A percentile compares a stretch with the other conserved stretches of the same genome.
phyloP scores from a whole-genome alignment of 1,284 basidiomycete genomes.

The Chalciporus sp. region DNA sequence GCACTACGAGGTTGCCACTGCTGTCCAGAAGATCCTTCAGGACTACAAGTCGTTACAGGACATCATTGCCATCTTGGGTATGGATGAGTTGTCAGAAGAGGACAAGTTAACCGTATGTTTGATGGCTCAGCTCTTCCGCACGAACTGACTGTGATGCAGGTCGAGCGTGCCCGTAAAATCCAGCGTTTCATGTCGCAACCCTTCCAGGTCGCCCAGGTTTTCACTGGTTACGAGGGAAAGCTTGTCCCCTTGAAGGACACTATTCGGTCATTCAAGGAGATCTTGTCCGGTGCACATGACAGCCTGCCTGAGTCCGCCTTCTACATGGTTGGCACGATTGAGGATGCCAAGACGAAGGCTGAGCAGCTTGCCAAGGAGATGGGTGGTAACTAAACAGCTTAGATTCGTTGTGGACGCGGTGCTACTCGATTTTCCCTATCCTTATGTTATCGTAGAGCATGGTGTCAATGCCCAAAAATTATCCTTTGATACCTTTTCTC shows the following conservation, averaged over 20 bases:
- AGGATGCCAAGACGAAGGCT: slow-evolving; percentile 95
- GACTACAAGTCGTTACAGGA: slow-evolving; percentile 99
- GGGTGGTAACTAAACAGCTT: slow-evolving; percentile 51
- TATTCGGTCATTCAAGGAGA: slow-evolving; percentile 93
- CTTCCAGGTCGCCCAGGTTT: slow-evolving; percentile 99
- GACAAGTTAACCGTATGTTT: slow-evolving; percentile 94
- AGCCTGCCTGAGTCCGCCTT: slow-evolving; percentile 91
- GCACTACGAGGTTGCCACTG: slow-evolving; percentile 95
- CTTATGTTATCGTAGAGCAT: slow-evolving; percentile 11
- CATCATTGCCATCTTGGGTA: slow-evolving; percentile 96
- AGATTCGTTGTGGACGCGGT: slow-evolving; percentile 13
- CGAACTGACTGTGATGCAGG: slow-evolving; percentile 42
- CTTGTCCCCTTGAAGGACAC: slow-evolving; percentile 95
- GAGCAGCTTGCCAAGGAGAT: slow-evolving; percentile 95
- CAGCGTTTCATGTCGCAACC: slow-evolving; percentile 99
- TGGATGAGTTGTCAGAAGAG: slow-evolving; percentile 99
- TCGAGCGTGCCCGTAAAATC: slow-evolving; percentile 88
- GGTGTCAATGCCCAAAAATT: slow-evolving; percentile 10
- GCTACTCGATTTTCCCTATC: slow-evolving; percentile 4
- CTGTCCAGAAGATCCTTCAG: slow-evolving; percentile 98
- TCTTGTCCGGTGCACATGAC: slow-evolving; percentile 89
- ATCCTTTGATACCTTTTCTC: slow-evolving; percentile 4
- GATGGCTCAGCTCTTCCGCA: not conserved
- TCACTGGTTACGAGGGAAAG: slow-evolving; percentile 98
- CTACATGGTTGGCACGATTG: slow-evolving; percentile 93